Base-by-base conservation (phyloP, 2,329 filamentous ascomycete genomes). In the Periconia macrospinosa region DNA sequence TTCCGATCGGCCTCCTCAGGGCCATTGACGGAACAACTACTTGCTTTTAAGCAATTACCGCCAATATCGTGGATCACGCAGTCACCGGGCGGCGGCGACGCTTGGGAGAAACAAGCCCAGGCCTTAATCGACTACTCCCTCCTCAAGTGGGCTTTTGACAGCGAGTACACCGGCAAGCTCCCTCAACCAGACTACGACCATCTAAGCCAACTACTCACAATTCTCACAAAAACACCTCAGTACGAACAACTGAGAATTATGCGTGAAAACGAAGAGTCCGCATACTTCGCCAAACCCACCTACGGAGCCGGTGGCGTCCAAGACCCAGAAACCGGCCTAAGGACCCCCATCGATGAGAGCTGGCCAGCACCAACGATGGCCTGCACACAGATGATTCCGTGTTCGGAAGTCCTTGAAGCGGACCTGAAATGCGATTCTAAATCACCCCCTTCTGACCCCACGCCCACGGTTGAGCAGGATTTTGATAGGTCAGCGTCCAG, bases 51-150 rank as follows among this genome's bases (percentile, higher is more conserved):
- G 10, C 19, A 40, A 13, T 19, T 49, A 15, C 41, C 42, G 8
- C 49, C 49, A n/a, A 17, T 55, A 13, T 46, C 46, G 8, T 55
- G 53, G 53, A 14, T 49, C 17, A 13, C 30, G 2, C 33, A 40
- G 30, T n/a, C 13, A 23, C 35, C 35, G 45, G 30, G 27, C 41
- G 40, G 15, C 18, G 11, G 19, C 23, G 41, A 19, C 23, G 5
- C 11, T n/a, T 45, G 48, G 41, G n/a, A 15, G 15, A 33, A 40
- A 14, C 45, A 49, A 14, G 37, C 37, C 3, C n/a, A 20, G 11
- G 53, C 53, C 30, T 41, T 52, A 20, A 52, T 55, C 45, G 45
- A 49, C 15, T 55, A 52, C 42, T 52, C 18, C 17, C 46, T 52
- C 2, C 19, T 55, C 14, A 33, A 33, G 11, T 52, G 49, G 49